These are phyloP conservation scores for Endothia cerciana DNA, from an alignment of 2,329 filamentous ascomycete species.

Conservation along the genomic window DNA sequence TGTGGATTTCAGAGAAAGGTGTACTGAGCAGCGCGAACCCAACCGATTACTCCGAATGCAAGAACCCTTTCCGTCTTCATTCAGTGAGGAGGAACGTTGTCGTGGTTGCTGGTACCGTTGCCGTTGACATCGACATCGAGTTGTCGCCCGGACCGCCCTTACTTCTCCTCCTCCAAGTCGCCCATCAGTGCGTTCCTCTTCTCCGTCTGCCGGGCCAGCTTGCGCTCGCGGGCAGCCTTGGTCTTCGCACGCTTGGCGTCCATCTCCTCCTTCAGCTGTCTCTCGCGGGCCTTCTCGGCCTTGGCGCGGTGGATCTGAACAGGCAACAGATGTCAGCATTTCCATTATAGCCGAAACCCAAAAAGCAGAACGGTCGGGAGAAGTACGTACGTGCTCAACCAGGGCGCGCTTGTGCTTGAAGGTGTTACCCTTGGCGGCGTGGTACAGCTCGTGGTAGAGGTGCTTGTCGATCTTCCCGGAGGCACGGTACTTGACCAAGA, in stretches of 20 bases:
- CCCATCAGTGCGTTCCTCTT: slow-evolving; percentile 88
- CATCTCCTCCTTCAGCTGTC: slow-evolving; percentile 98
- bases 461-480: slow-evolving; percentile 99
- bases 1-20: slow-evolving; percentile 32
- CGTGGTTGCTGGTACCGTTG: slow-evolving; percentile 46
- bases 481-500: slow-evolving; percentile 99
- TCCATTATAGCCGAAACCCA: too few species aligned
- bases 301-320: slow-evolving; percentile 98
- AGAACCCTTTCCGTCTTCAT: slow-evolving; percentile 48
- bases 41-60: slow-evolving; percentile 65
- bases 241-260: slow-evolving; percentile 99
- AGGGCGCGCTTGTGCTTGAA: slow-evolving; percentile 99
- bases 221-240: slow-evolving; percentile 99
- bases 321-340: slow-evolving; percentile 21
- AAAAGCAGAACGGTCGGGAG: slow-evolving; percentile 7
- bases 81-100: slow-evolving; percentile 51
- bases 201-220: slow-evolving; percentile 85
- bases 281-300: slow-evolving; percentile 98
- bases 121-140: slow-evolving; percentile 28
- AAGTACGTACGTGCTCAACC: slow-evolving; percentile 93
- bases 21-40: slow-evolving; percentile 46
- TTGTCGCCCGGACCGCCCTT: slow-evolving; percentile 18
- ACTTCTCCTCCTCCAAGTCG: slow-evolving; percentile 64
- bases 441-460: slow-evolving; percentile 99
- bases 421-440: slow-evolving; percentile 99